Conservation (phyloP, 768 basidiomycete species). For the Chalciporus piperatus region DNA sequence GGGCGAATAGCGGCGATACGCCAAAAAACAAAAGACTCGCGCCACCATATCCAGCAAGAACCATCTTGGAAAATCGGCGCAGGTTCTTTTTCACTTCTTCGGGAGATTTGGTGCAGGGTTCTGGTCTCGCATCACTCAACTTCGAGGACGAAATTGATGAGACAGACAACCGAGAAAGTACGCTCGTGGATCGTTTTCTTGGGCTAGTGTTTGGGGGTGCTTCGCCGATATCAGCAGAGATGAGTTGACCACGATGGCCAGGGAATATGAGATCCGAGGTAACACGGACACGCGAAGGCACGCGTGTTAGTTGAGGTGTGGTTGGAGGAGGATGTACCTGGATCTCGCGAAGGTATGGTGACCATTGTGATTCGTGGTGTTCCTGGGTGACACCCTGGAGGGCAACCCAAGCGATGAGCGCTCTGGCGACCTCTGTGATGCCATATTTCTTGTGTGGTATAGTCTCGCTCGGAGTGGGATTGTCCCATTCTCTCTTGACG, state of each 20-base stretch:
- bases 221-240: conserved; percentile 80
- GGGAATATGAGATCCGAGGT: conserved; percentile 72
- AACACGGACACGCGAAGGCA: conserved; percentile 61
- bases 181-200: conserved; percentile 29
- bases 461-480: conserved; percentile 47
- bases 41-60: conserved; percentile 82
- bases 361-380: conserved; percentile 74
- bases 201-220: conserved; percentile 34
- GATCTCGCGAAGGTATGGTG: conserved; percentile 63
- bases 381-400: conserved; percentile 80
- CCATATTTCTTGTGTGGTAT: conserved; percentile 62
- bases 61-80: conserved; percentile 79
- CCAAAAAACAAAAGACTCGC: conserved; percentile 81
- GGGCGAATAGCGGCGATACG: conserved; percentile 39
- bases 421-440: conserved; percentile 62
- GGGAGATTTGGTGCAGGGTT: conserved; percentile 30
- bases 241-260: conserved; percentile 65
- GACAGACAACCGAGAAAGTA: conserved; percentile 24
- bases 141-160: conserved; percentile 27
- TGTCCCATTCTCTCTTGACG: conserved; percentile 75
- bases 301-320: conserved; percentile 30
- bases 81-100: conserved; percentile 64
- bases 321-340: conserved; percentile 50
- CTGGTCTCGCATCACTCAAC: conserved; percentile 23
- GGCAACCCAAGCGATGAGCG: conserved; percentile 76